Evolutionary conservation across 371 early-diverging fungal species (phyloP), one percentile per base, ranked within the genome.

Genomic region (Apophysomyces elegans): DNA sequence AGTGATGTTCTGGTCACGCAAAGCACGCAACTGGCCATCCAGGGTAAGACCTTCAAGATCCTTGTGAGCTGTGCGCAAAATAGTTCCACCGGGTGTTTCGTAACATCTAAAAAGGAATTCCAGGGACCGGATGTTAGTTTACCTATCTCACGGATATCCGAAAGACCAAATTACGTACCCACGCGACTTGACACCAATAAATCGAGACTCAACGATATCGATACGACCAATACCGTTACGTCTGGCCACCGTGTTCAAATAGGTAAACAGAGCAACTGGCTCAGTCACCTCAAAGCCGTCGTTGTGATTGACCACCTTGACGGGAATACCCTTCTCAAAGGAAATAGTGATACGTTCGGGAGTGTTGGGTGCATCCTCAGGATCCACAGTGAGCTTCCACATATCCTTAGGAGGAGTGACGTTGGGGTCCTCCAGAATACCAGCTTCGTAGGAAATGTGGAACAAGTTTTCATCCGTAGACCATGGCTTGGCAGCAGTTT

Each of bases 381-480:
- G 95, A 70, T 94, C 94, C 45, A 92, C 93, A 11, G 96, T 97
- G 45, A 98, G 84, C 86, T 96, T 96, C 99, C 97, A 97, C 97
- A 96, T 97, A 70, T 97, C 96, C 79, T 87, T 89, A 72, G 97
- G 96, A 63, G 98, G 97, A 36, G 96, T 95, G 59, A 89, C 86
- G 75, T 91, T 87, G 62, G 99, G 99, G 73, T 98, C 96, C 76
- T 94, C 93, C 37, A 98, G 91, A 66, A 97, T 95, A 76, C 97
- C 97, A 67, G 97, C 98, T 83, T 98, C 98, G 72, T 93, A 97
- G 37, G 95, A 95, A 80, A 96, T 98, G 83, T 98, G 98, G 91
- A 92, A 97, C 76, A 98, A 78, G 88, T 97, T 98, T 84, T 97
- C 99, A 80, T 98, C 99, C n/a, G 96, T 97, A 12, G 95, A 95